Base-by-base conservation (phyloP, 2,329 filamentous ascomycete species). In the Ilyonectria sp. region DNA sequence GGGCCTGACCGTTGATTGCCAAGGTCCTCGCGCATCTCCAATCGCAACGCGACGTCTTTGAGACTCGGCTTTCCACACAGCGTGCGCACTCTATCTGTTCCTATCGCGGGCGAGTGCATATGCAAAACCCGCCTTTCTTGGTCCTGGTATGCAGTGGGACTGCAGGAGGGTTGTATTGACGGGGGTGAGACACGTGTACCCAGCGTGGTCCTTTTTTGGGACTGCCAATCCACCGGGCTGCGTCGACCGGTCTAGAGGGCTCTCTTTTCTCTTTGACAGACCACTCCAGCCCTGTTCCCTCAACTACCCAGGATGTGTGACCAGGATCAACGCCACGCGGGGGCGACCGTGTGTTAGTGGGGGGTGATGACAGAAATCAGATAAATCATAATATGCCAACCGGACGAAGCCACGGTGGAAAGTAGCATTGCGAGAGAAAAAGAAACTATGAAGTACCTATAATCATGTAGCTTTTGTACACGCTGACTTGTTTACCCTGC, bases 401-500 rank as follows among this genome's bases (percentile, higher is more conserved):
- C 29, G 33, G 31, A 15, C 21, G 35, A n/a, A 50, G 23, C 33
- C 31, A 23, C 15, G 13, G 13, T n/a, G n/a, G 40, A 29, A 31
- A 49, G 31, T 17, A 31, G 33, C 4, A 50, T 29, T 9, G 40
- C 35, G 31, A 43, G 21, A 9, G n/a, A 44, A 60, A n/a, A 53
- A 40, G n/a, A 44, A 35, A 40, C 17, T 15, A 15, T 17, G 15
- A 62, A 66, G 46, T 43, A 29, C 54, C 21, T 54, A 44, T 53
- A 43, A 43, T 61, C 52, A 54, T 56, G 21, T 53, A 46, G 47
- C 35, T 65, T 65, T 58, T 68, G 10, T 50, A 58, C 67, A 60
- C 65, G 65, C 60, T 61, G 47, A 60, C 57, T 68, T 43, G 46
- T 49, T 26, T 65, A 59, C 29, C 61, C 29, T 15, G 35, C 19